Base-by-base conservation (phyloP, 331 rosid species). In the Cydonia oblonga region DNA sequence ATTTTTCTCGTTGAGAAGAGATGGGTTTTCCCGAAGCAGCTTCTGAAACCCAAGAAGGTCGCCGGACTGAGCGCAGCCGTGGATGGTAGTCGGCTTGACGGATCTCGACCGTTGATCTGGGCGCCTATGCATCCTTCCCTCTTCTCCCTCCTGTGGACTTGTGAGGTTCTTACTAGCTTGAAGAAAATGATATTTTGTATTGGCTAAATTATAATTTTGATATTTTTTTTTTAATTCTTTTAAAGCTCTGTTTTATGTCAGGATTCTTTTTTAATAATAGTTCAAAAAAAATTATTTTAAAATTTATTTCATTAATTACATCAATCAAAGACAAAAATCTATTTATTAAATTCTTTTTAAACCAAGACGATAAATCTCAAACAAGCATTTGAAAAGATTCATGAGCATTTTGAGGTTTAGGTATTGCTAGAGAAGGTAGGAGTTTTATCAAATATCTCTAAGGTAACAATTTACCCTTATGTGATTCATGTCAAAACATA, bases 1-100 rank as follows among this genome's bases (percentile, higher is more conserved):
- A 77, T 91, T 93, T 72, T 80, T 83, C 29, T 87, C 91, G 30
- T 91, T 88, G 77, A 95, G 92, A 74, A 91, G 91, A 75, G 86
- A 77, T 2, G 96, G 97, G 79, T 82, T 81, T 3, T 80, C 90
- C 3, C 93, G 89, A 59, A 95, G 97, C 58, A 95, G 75, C 80
- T 77, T 86, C 83, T 91, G 97, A 33, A 95, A 75, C 16, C 87
- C 92, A 51, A 66, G 13, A 49, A 89, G 83, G 66, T 91, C 93
- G 1, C 97, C 99, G 25, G 87, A 86, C 28, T 77, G 89, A n/a
- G 97, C 96, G 64, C 22, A 83, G 56, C 74, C 83, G 69, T 95
- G 99, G 56, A 95, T 87, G 84, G 99, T 88, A 74, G 83, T 72
- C 2, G 88, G 91, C 76, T 82, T 95, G 66, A 92, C 72, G 72